These are phyloP conservation scores for Dendrostoma leiphaemia DNA, from an alignment of 2,329 filamentous ascomycete genomes.

Conservation along the genomic window DNA sequence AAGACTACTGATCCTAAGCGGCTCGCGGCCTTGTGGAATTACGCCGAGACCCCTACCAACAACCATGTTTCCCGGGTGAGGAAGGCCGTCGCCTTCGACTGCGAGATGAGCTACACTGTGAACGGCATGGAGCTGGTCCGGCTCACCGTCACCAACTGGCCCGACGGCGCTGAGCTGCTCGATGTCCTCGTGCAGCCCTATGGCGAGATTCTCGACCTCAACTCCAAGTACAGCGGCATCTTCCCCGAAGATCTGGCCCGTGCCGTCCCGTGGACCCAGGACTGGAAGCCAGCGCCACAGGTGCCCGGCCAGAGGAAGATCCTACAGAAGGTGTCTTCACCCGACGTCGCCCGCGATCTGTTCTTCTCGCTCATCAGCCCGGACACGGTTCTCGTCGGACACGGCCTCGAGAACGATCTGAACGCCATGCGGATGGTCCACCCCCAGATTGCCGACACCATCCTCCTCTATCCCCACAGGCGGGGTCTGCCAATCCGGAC, in stretches of 20 bases:
- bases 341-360: conserved; percentile 69
- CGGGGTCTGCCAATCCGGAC: conserved; percentile 74
- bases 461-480: conserved; percentile 77
- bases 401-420: conserved; percentile 93
- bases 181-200: conserved; percentile 83
- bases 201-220: conserved; percentile 84
- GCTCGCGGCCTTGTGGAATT: conserved; percentile 76
- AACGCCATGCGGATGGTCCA: conserved; percentile 84
- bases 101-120: conserved; percentile 96
- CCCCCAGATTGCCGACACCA: conserved; percentile 80
- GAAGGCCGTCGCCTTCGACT: conserved; percentile 82
- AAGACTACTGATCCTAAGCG: conserved; percentile 75
- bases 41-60: conserved; percentile 73
- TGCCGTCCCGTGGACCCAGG: conserved; percentile 55
- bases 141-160: conserved; percentile 87
- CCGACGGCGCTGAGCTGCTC: conserved; percentile 68
- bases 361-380: conserved; percentile 75
- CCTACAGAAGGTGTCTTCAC: conserved; percentile 74
- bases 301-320: conserved; percentile 31
- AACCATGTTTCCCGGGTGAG: conserved; percentile 42
- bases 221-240: conserved; percentile 89
- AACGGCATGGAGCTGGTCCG: conserved; percentile 86
- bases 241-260: conserved; percentile 71
- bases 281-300: conserved; percentile 25
- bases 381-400: conserved; percentile 81